Conservation (phyloP, 352 stramenopile genomes). For the Pythium brachiatum region DNA sequence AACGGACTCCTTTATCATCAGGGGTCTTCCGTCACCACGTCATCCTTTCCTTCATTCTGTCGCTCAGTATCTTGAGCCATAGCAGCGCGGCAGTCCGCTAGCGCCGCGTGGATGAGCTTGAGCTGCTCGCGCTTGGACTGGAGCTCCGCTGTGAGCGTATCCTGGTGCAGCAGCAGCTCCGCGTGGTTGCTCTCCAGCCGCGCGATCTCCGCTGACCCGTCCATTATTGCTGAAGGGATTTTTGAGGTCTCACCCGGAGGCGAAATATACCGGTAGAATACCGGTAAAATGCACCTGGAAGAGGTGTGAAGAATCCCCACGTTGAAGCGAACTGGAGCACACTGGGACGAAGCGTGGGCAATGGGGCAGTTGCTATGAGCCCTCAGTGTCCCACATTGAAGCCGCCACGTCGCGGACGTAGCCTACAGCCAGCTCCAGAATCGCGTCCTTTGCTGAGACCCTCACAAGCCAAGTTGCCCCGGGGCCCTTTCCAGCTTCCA, state of each 20-base stretch:
- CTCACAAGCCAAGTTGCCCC: neutral
- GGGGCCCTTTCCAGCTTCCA: neutral
- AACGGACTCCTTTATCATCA: neutral
- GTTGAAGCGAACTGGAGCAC: constrained; percentile 5
- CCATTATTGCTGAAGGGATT: constrained; percentile 11
- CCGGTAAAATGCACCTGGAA: constrained; percentile 1
- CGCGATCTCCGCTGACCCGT: constrained; percentile 35
- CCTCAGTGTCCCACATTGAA: neutral
- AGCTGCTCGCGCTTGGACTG: constrained; percentile 40
- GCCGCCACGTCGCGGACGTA: neutral
- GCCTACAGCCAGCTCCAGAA: neutral
- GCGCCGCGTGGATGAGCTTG: constrained; percentile 37
- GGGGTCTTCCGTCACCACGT: neutral
- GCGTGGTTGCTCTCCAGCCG: constrained; percentile 56
- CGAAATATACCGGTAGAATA: constrained; percentile 12
- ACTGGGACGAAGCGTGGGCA: neutral
- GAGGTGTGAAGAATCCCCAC: neutral
- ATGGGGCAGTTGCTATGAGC: neutral
- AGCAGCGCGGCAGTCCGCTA: constrained; percentile 31
- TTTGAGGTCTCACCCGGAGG: neutral
- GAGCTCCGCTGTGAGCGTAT: constrained; percentile 50
- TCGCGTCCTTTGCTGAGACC: neutral
- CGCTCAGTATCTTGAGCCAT: neutral
- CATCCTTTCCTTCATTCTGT: neutral
- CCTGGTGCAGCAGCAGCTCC: constrained; percentile 57